Percentiles rank a stretch among this genome's conserved stretches.
Conservation (phyloP, 176 grass and related monocot species). For the Triticum aestivum region DNA sequence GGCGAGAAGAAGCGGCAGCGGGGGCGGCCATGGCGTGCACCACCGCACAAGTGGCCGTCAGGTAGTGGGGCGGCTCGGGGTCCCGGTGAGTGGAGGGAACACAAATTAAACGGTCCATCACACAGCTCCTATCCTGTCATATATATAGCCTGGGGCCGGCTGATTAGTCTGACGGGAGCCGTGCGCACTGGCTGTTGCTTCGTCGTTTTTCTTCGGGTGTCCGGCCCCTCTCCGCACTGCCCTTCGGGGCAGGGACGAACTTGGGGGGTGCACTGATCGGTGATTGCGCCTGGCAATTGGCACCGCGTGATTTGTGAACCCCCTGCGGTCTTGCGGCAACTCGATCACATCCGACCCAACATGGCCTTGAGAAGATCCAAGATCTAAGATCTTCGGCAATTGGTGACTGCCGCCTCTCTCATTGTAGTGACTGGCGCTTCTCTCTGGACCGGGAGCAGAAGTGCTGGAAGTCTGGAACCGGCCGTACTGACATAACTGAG, state of each 20-base stretch:
- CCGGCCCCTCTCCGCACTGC: background rate
- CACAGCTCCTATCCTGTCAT: constrained; percentile 7
- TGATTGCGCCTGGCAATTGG: background rate
- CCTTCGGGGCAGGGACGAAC: background rate
- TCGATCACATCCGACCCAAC: background rate
- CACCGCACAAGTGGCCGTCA: background rate
- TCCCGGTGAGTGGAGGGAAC: background rate
- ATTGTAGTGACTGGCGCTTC: background rate
- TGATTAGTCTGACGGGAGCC: background rate
- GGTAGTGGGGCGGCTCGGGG: background rate
- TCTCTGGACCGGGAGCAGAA: background rate
- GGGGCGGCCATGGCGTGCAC: background rate
- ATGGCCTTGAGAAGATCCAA: background rate
- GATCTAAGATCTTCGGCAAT: background rate
- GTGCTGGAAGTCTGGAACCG: background rate
- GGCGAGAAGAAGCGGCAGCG: background rate
- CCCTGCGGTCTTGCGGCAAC: background rate
- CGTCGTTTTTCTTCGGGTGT: background rate
- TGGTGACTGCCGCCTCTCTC: too few relatives aligned
- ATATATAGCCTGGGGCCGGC: background rate
- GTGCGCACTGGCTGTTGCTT: background rate
- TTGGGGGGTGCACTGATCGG: background rate
- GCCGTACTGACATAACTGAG: too few relatives aligned
- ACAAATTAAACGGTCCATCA: background rate
- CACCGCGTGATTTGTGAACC: background rate